These are phyloP conservation scores for Alternaria ethzedia DNA, from an alignment of 2,329 filamentous ascomycete species.

Conservation along the genomic window DNA sequence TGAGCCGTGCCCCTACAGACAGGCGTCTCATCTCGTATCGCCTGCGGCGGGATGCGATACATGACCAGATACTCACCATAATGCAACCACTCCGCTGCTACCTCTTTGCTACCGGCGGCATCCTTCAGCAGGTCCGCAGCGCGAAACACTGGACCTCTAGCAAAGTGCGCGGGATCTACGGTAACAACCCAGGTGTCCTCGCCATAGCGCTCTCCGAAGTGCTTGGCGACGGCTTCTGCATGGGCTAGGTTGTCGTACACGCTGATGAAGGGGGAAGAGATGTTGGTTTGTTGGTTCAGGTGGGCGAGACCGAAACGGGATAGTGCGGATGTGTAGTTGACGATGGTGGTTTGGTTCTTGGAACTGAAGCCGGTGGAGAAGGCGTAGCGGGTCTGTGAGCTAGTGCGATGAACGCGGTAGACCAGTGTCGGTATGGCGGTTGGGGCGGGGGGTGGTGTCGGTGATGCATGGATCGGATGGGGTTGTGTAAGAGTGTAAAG, in stretches of 20 bases:
- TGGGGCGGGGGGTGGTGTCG: conserved; percentile 18
- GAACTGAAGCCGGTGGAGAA: conserved; percentile 40
- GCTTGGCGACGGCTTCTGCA: conserved; percentile 34
- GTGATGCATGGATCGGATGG: background rate
- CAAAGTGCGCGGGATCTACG: conserved; percentile 40
- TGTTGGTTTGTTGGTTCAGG: conserved; percentile 43
- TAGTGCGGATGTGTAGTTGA: conserved; percentile 30
- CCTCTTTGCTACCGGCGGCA: conserved; percentile 1
- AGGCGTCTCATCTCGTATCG: conserved; percentile 38
- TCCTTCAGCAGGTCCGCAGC: conserved; percentile 37
- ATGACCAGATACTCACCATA: conserved; percentile 44
- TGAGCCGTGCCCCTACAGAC: conserved; percentile 26
- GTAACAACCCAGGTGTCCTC: conserved; percentile 36
- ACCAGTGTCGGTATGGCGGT: conserved; percentile 33
- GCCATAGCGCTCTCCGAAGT: conserved; percentile 24
- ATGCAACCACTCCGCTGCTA: conserved; percentile 32
- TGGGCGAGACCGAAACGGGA: conserved; percentile 40
- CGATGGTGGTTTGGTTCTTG: conserved; percentile 46
- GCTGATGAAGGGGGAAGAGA: conserved; percentile 43
- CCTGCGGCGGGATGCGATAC: conserved; percentile 44
- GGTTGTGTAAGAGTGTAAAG: conserved; percentile 11
- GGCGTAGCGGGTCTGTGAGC: conserved; percentile 39
- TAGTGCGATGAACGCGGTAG: conserved; percentile 39
- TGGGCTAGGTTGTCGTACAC: conserved; percentile 38
- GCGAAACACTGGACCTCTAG: conserved; percentile 40